These are phyloP conservation scores for Chlamydomonas sphaeroides DNA, from an alignment of 139 green algal genomes.

Conservation along the genomic window DNA sequence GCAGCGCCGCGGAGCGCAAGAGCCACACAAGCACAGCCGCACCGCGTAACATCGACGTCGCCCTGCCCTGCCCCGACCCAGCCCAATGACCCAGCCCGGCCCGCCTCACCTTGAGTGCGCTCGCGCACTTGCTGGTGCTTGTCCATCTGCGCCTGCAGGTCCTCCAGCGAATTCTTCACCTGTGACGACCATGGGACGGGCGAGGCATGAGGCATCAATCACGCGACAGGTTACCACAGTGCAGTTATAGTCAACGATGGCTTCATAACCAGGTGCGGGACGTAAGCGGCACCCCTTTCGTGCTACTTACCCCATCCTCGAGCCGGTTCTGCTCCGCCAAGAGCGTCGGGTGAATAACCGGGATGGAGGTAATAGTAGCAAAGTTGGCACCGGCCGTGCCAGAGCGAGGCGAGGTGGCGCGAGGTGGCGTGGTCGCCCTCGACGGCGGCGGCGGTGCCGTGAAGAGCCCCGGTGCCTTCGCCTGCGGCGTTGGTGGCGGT, in stretches of 20 bases:
- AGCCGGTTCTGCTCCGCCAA: constrained; percentile 30
- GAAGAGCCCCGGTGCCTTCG: neutral
- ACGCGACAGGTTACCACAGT: too few species aligned
- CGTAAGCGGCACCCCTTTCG: too few species aligned
- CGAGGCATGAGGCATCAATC: too few species aligned
- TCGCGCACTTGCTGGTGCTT: constrained; percentile 39
- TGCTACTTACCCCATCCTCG: constrained; percentile 25
- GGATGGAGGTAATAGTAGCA: constrained; percentile 9
- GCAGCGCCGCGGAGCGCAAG: too few species aligned
- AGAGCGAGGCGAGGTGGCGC: neutral
- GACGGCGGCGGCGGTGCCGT: neutral
- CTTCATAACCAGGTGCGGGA: too few species aligned
- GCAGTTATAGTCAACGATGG: too few species aligned
- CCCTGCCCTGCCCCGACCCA: too few species aligned
- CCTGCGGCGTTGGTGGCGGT: neutral
- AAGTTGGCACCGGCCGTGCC: neutral
- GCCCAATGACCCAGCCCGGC: neutral
- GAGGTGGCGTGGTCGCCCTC: neutral
- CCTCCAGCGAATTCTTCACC: constrained; percentile 28
- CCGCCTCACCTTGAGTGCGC: neutral
- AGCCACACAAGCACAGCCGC: too few species aligned
- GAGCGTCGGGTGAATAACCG: constrained; percentile 4
- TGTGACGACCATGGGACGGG: too few species aligned
- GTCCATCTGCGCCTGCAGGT: constrained; percentile 41
- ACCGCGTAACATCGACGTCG: too few species aligned